Evolutionary conservation across 1,284 basidiomycete genomes (phyloP).

Genomic region (Papiliotrema nemorosa): DNA sequence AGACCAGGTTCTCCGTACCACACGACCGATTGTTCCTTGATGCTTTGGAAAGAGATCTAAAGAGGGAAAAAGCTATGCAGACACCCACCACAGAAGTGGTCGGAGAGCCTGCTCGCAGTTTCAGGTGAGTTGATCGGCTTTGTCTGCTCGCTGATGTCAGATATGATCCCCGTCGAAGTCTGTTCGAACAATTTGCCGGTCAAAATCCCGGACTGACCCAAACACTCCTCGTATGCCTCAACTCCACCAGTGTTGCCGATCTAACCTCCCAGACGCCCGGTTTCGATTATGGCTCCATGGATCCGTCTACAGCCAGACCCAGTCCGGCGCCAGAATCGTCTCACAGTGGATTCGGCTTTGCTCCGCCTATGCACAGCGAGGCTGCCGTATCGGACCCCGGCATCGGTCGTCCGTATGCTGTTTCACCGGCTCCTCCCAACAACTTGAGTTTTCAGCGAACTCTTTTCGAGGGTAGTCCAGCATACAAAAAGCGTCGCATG

Average conservation of each 20-base stretch:
- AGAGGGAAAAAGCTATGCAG: conserved; percentile 81
- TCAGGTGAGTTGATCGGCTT: conserved; percentile 31
- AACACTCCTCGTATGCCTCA: conserved; percentile 6
- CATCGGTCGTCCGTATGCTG: neutral
- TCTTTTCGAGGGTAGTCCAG: conserved; percentile 74
- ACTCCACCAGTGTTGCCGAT: neutral
- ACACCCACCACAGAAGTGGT: conserved; percentile 72
- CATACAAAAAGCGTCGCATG: conserved; percentile 76
- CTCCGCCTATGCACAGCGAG: neutral
- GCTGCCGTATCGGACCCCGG: conserved; percentile 1
- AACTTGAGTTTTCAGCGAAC: conserved; percentile 44
- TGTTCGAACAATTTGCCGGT: conserved; percentile 76
- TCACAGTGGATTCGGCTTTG: neutral
- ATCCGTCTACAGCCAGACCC: neutral
- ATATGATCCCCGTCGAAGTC: conserved; percentile 75
- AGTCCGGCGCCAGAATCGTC: neutral
- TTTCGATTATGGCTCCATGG: neutral
- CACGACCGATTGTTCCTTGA: conserved; percentile 94
- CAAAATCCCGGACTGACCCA: conserved; percentile 41
- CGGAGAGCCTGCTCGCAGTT: conserved; percentile 69
- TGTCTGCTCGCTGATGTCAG: conserved; percentile 49
- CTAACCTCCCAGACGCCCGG: neutral
- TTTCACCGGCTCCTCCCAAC: conserved; percentile 4
- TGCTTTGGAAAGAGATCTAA: conserved; percentile 85
- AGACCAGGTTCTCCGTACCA: conserved; percentile 69